Evolutionary conservation across 768 basidiomycete genomes (phyloP), one percentile per base, ranked within the genome.

Genomic region (Leccinum broughii): DNA sequence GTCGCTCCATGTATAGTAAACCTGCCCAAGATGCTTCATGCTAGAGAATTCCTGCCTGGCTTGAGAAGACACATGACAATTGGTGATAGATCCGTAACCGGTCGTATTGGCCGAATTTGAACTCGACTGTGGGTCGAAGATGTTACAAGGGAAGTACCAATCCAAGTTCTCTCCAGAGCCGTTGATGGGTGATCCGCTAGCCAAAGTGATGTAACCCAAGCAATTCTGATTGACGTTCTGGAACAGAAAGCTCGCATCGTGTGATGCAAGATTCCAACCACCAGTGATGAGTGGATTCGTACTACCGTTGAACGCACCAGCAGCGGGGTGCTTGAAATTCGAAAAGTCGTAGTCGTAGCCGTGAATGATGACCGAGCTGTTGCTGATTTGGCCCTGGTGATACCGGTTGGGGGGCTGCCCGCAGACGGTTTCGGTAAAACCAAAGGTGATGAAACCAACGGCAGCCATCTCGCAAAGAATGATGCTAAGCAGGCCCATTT

Each of bases 111-210:
- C 77, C 20, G 20, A 22, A 22, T 76, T 11, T 72, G 44, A 46
- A 85, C 6, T 88, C 86, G 64, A 80, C 80, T 95, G 95, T n/a
- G 72, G 74, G 65, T 85, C 82, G 77, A 81, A 89, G 50, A 96
- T 76, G 69, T 99, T 98, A 81, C 97, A 99, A 1, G 97, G 97
- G 76, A 98, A 97, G 73, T 98, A 98, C 95, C 95, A 98, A 62
- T 92, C 90, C 67, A 94, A 74, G 51, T 78, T 70, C 54, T 78
- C 76, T 34, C 85, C 85, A 7, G 71, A 81, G 35, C 85, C 83
- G 4, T 85, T 79, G 67, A 98, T 96, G 57, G 81, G 83, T 7
- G 90, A 90, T 50, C 83, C 86, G 30, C 79, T 65, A 6, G 91
- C 83, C 64, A 86, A 85, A 4, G 84, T 88, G 68, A 99, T 89